phyloP scores from a whole-genome alignment of 768 basidiomycete genomes.

The Boletus speciosus region DNA sequence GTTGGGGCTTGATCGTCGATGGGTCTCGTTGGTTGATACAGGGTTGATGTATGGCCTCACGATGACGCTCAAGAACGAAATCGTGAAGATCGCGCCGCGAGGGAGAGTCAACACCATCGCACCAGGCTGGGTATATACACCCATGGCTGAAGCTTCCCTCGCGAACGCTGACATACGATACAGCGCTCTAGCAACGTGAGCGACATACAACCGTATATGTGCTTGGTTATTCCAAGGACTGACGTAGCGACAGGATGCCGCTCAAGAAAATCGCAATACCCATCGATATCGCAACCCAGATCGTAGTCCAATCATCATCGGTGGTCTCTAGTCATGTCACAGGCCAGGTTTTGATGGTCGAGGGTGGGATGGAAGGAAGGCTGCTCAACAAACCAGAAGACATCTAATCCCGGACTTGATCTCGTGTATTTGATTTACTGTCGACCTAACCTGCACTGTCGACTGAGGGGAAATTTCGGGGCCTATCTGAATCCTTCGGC shows the following conservation, averaged over 20 bases:
- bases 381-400: conserved; percentile 43
- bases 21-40: conserved; percentile 15
- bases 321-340: conserved; percentile 64
- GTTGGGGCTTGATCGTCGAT: background rate
- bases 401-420: background rate
- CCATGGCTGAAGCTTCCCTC: conserved; percentile 58
- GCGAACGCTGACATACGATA: conserved; percentile 53
- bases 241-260: conserved; percentile 45
- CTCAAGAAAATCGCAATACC: conserved; percentile 65
- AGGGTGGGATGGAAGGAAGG: conserved; percentile 73
- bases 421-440: too few relatives aligned
- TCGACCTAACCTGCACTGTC: too few relatives aligned
- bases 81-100: conserved; percentile 64
- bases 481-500: too few relatives aligned
- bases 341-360: conserved; percentile 64
- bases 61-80: conserved; percentile 70
- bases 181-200: conserved; percentile 63
- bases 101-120: conserved; percentile 65
- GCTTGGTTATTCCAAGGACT: background rate
- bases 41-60: conserved; percentile 71
- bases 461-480: too few relatives aligned
- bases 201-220: background rate
- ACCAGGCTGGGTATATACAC: conserved; percentile 65
- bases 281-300: conserved; percentile 59
- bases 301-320: conserved; percentile 55